phyloP scores from a whole-genome alignment of 768 basidiomycete species.

The Russula vinacea region DNA sequence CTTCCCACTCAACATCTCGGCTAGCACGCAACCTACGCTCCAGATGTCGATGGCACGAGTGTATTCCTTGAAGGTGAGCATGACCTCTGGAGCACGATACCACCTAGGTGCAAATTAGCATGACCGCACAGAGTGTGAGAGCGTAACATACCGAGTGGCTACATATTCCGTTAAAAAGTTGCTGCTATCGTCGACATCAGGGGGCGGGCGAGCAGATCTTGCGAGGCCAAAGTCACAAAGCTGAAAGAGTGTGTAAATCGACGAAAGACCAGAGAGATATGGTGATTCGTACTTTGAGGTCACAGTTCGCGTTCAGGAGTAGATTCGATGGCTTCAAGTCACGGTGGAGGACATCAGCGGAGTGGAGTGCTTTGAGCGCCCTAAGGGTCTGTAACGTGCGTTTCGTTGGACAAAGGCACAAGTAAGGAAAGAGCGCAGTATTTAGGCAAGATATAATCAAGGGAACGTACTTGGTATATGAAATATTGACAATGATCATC shows the following conservation, averaged over 20 bases:
- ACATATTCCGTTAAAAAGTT: constrained; percentile 94
- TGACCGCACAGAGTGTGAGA: constrained; percentile 23
- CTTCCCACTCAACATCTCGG: constrained; percentile 90
- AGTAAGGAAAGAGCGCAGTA: not conserved
- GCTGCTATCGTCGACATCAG: constrained; percentile 71
- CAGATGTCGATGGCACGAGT: constrained; percentile 84
- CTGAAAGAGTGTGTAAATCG: constrained; percentile 37
- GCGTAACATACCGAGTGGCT: constrained; percentile 66
- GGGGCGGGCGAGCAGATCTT: constrained; percentile 70
- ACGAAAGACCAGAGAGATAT: not conserved
- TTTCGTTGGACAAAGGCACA: not conserved
- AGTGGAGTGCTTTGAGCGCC: constrained; percentile 91
- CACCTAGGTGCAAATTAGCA: constrained; percentile 49
- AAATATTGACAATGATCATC: constrained; percentile 98
- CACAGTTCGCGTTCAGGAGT: constrained; percentile 93
- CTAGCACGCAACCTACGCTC: constrained; percentile 83
- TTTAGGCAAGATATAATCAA: constrained; percentile 6
- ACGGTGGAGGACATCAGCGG: constrained; percentile 90
- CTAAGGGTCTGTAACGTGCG: constrained; percentile 65
- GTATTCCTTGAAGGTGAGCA: constrained; percentile 97
- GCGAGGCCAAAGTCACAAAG: constrained; percentile 88
- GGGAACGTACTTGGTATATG: constrained; percentile 74
- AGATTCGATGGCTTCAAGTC: constrained; percentile 97
- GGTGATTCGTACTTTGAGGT: constrained; percentile 68
- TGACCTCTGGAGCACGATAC: constrained; percentile 98